Evolutionary conservation across 1,139 yeast species (phyloP).

Genomic region (Geotrichum fermentans): DNA sequence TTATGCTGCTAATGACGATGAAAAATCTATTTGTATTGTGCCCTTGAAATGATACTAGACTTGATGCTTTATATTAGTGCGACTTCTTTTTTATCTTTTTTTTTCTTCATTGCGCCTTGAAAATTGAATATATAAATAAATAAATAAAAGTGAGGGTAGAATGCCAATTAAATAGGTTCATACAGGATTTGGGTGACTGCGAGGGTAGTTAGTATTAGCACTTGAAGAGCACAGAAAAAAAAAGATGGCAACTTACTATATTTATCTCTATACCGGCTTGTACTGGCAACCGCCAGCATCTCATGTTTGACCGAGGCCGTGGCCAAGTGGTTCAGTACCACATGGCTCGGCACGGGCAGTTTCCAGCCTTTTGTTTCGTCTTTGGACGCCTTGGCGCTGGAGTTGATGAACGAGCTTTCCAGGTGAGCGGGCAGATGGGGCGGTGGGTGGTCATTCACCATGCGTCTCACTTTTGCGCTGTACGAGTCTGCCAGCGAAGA

Average conservation of each 20-base stretch:
- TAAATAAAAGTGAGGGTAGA: not conserved
- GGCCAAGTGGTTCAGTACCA: slow-evolving; percentile 87
- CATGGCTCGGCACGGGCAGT: slow-evolving; percentile 89
- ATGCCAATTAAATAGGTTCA: slow-evolving; percentile 9
- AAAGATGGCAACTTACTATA: slow-evolving; percentile 30
- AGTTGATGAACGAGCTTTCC: slow-evolving; percentile 85
- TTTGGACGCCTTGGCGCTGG: slow-evolving; percentile 50
- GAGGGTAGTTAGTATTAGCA: not conserved
- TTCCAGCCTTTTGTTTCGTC: slow-evolving; percentile 43
- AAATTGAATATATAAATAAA: no score
- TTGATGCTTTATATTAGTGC: no score
- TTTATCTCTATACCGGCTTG: slow-evolving; percentile 82
- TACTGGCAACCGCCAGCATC: slow-evolving; percentile 81
- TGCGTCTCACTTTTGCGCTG: slow-evolving; percentile 40
- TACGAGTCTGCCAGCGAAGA: slow-evolving; percentile 38
- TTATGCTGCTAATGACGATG: no score
- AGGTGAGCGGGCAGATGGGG: slow-evolving; percentile 95
- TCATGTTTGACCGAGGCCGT: slow-evolving; percentile 92
- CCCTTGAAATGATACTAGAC: no score
- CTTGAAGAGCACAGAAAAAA: no score
- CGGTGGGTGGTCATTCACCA: slow-evolving; percentile 45
- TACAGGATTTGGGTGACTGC: slow-evolving; percentile 82
- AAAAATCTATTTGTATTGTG: no score
- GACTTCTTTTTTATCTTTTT: no score
- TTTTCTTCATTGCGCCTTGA: no score